phyloP scores from a whole-genome alignment of 164 flowering plant genomes.

The Pachysandra terminalis region DNA sequence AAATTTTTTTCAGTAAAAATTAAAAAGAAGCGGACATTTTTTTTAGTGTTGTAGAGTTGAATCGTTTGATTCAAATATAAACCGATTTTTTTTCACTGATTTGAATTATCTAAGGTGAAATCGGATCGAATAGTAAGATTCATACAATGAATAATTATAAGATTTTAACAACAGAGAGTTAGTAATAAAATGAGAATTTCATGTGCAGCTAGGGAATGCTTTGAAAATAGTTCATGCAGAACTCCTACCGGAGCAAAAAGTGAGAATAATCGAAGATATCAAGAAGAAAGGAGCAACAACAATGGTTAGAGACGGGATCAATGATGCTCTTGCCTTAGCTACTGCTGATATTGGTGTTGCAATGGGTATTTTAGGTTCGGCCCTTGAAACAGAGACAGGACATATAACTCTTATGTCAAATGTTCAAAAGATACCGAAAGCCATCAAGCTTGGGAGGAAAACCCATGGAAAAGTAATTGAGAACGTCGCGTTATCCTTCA shows the following conservation, averaged over 20 bases:
- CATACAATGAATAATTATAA: too few species aligned
- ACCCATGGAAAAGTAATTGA: slow-evolving; percentile 49
- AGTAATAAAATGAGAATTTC: too few species aligned
- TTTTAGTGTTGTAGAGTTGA: too few species aligned
- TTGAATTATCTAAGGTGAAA: too few species aligned
- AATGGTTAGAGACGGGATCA: slow-evolving; percentile 92
- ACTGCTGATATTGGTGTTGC: slow-evolving; percentile 89
- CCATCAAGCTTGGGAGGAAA: slow-evolving; percentile 45
- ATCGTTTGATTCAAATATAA: too few species aligned
- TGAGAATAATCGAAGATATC: slow-evolving; percentile 41
- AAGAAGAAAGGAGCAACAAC: slow-evolving; percentile 60
- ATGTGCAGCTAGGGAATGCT: slow-evolving; percentile 57
- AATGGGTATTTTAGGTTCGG: slow-evolving; percentile 95
- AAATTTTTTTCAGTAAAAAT: too few species aligned
- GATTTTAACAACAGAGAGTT: too few species aligned
- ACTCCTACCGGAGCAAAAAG: slow-evolving; percentile 89
- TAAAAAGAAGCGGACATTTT: too few species aligned
- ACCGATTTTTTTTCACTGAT: too few species aligned
- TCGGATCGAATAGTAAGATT: too few species aligned
- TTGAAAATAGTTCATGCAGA: slow-evolving; percentile 70
- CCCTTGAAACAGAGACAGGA: slow-evolving; percentile 83
- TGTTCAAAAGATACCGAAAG: slow-evolving; percentile 67
- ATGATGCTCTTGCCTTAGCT: slow-evolving; percentile 92
- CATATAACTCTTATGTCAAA: slow-evolving; percentile 83
- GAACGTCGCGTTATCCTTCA: slow-evolving; percentile 59